These are phyloP conservation scores for Starmerella potacharoeniae DNA, from an alignment of 805 yeast genomes.

Conservation along the genomic window DNA sequence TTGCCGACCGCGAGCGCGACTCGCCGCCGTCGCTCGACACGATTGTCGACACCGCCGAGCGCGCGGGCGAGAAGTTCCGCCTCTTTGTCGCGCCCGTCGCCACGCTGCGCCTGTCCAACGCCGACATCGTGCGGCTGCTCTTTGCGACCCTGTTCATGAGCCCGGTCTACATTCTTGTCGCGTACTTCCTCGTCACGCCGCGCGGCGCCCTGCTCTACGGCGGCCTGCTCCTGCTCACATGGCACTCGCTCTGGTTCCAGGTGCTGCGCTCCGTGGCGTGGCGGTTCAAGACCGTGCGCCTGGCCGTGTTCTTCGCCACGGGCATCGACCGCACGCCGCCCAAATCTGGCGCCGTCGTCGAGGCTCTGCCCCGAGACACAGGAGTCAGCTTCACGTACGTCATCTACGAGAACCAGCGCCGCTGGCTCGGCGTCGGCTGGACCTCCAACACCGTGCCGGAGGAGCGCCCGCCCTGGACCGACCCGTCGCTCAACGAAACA, in stretches of 20 bases:
- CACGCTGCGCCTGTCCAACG: slow-evolving; percentile 51
- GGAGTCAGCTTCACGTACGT: slow-evolving; percentile 63
- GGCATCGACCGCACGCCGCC: slow-evolving; percentile 39
- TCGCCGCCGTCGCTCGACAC: slow-evolving; percentile 78
- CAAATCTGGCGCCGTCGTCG: background rate
- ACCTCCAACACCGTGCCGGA: slow-evolving; percentile 81
- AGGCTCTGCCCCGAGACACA: background rate
- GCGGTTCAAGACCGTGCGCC: slow-evolving; percentile 63
- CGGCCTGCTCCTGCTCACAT: slow-evolving; percentile 57
- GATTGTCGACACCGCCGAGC: slow-evolving; percentile 62
- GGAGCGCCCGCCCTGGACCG: slow-evolving; percentile 96
- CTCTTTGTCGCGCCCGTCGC: slow-evolving; percentile 72
- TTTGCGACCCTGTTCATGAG: slow-evolving; percentile 78
- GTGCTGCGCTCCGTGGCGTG: slow-evolving; percentile 76
- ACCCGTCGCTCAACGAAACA: slow-evolving; percentile 81
- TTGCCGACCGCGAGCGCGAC: slow-evolving; percentile 33
- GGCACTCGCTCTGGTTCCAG: slow-evolving; percentile 76
- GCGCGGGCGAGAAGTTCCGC: slow-evolving; percentile 65
- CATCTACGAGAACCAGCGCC: slow-evolving; percentile 84
- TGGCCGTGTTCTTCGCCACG: slow-evolving; percentile 67
- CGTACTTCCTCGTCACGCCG: slow-evolving; percentile 61
- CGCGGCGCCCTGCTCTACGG: slow-evolving; percentile 47
- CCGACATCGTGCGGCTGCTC: slow-evolving; percentile 67
- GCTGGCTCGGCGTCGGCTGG: slow-evolving; percentile 99
- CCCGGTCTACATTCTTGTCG: slow-evolving; percentile 65